A percentile compares a stretch with the other conserved stretches of the same genome.
Evolutionary conservation across 2,329 filamentous ascomycete genomes (phyloP).

Genomic region (Clonostachys chloroleuca): DNA sequence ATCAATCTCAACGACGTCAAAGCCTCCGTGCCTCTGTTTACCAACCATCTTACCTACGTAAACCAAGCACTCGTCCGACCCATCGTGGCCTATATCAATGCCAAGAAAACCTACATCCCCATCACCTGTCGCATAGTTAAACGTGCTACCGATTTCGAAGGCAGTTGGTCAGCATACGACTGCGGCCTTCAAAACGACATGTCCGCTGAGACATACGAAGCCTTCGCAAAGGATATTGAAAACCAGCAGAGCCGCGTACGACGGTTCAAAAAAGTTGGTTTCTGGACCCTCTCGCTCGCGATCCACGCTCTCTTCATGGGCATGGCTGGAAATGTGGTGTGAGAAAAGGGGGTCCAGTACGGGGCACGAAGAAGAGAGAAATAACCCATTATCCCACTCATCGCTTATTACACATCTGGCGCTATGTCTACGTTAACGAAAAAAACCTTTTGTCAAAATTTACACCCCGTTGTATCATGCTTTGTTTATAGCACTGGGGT

Average conservation of each 20-base stretch:
- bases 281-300: slow-evolving; percentile 91
- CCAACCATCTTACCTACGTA: slow-evolving; percentile 85
- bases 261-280: slow-evolving; percentile 89
- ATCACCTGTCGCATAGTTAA: slow-evolving; percentile 95
- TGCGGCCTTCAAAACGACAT: slow-evolving; percentile 92
- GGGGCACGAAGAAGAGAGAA: no score
- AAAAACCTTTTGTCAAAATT: no score
- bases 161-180: slow-evolving; percentile 92
- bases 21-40: slow-evolving; percentile 89
- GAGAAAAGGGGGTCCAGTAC: slow-evolving; percentile 5
- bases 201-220: slow-evolving; percentile 89
- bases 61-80: slow-evolving; percentile 93
- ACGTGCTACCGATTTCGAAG: slow-evolving; percentile 82
- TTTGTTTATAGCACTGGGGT: no score
- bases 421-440: no score
- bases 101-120: slow-evolving; percentile 89
- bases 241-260: slow-evolving; percentile 83
- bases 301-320: slow-evolving; percentile 94
- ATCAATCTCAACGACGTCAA: slow-evolving; percentile 94
- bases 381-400: no score
- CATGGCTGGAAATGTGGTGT: slow-evolving; percentile 77
- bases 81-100: slow-evolving; percentile 98
- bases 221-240: slow-evolving; percentile 86
- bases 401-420: no score
- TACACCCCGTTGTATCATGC: no score